Evolutionary conservation across 768 basidiomycete genomes (phyloP), one percentile per base, ranked within the genome.

Genomic region (Hortiboletus campestris): DNA sequence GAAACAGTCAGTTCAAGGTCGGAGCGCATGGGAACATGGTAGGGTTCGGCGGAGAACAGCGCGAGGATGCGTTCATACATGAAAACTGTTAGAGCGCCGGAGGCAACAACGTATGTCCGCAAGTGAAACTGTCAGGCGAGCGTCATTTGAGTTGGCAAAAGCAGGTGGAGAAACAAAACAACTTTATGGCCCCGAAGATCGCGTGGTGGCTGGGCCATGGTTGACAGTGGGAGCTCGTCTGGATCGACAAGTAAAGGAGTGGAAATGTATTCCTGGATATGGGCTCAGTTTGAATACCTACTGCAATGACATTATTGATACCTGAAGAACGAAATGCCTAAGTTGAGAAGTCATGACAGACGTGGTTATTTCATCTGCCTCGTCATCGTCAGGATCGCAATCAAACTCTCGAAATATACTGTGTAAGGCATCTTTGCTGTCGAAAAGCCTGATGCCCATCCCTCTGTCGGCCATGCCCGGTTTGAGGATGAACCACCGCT

Each of bases 391-490:
- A 3, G 77, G 76, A 19, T 77, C 69, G 16, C 77, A 72, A 58
- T 96, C 95, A 60, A 98, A 98, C 20, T 82, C 81, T 59, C 86
- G 79, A 57, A 98, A 91, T 25, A 98, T 94, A 6, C 69, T 64
- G 54, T 82, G 80, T 55, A 99, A 76, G 32, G 82, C 75, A 13
- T 83, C 82, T 70, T 88, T 88, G 51, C 80, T 86, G 49, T 88
- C 84, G 73, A 99, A 98, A 45, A 99, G 74, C 43, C 94, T 76
- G 60, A 99, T 94, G 2, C 96, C 97, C 80, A 93, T 92, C 13
- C 94, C 97, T 47, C 93, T 82, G 75, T 98, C 95, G 2, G 94
- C 88, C 91, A 99, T 96, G 17, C 94, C 92, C 44, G 97, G 95
- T 74, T 99, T 99, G 49, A 99, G 74, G 57, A 99, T 96, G 82